These are phyloP conservation scores for Raffaelea ambrosiae DNA, from an alignment of 2,329 filamentous ascomycete species.

Conservation along the genomic window DNA sequence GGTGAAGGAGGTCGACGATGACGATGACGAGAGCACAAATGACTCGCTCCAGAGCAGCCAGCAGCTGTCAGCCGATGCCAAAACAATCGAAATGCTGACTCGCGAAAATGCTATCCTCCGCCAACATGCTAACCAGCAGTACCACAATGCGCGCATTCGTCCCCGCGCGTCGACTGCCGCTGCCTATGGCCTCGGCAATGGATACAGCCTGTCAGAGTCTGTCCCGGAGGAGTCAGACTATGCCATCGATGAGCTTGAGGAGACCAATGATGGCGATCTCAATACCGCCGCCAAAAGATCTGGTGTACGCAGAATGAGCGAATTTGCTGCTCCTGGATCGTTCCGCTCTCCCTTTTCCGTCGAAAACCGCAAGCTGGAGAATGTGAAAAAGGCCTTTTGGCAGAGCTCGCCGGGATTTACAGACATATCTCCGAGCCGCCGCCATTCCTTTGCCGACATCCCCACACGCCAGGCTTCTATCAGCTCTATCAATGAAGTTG, in stretches of 20 bases:
- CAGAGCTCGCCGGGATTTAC: conserved; percentile 62
- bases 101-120: conserved; percentile 56
- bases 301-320: conserved; percentile 47
- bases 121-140: conserved; percentile 42
- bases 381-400: conserved; percentile 61
- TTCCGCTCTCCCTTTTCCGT: conserved; percentile 41
- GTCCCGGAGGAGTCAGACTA: conserved; percentile 60
- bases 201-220: conserved; percentile 49
- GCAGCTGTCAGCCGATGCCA: conserved; percentile 47
- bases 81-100: conserved; percentile 54
- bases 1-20: conserved; percentile 61
- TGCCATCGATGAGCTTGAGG: conserved; percentile 65
- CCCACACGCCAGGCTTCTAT: conserved; percentile 55
- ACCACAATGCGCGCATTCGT: conserved; percentile 45
- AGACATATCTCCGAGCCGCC: conserved; percentile 63
- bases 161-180: conserved; percentile 50
- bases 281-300: conserved; percentile 33
- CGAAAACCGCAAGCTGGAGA: conserved; percentile 56
- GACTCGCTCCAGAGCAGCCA: conserved; percentile 43
- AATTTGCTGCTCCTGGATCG: conserved; percentile 31
- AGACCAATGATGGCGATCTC: conserved; percentile 45
- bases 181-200: conserved; percentile 44
- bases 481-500: conserved; percentile 47
- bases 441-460: conserved; percentile 71
- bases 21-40: conserved; percentile 48